A percentile compares a stretch with the other conserved stretches of the same genome.
These are phyloP conservation scores for Isoetes taiwanensis DNA, from an alignment of 75 land plant genomes.

Conservation along the genomic window DNA sequence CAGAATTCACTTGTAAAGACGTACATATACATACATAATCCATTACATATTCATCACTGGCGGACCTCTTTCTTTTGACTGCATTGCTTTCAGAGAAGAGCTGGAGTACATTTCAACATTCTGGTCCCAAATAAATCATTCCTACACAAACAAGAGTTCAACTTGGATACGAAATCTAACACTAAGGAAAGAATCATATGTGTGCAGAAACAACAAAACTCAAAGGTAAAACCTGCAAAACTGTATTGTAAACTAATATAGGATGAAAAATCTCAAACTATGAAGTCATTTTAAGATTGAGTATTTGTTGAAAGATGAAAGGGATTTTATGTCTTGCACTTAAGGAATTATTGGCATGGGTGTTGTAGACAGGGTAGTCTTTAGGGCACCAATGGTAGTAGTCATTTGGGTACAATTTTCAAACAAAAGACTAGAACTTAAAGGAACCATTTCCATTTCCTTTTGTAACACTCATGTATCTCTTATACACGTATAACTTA, in stretches of 20 bases:
- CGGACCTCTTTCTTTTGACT: too few species aligned
- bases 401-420: slow-evolving; percentile 54
- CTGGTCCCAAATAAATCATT: slow-evolving; percentile 32
- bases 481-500: slow-evolving; percentile 33
- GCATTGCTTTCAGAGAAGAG: too few species aligned
- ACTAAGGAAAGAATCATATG: neutral
- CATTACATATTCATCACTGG: too few species aligned
- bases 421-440: slow-evolving; percentile 38
- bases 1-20: too few species aligned
- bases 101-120: slow-evolving; percentile 32
- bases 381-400: slow-evolving; percentile 71
- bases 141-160: slow-evolving; percentile 24
- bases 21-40: too few species aligned
- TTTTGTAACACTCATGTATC: slow-evolving; percentile 39
- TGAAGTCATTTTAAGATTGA: neutral
- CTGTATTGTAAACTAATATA: neutral
- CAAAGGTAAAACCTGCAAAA: too few species aligned
- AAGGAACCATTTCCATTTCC: slow-evolving; percentile 44
- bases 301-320: neutral
- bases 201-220: neutral
- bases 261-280: neutral
- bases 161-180: neutral
- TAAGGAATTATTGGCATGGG: slow-evolving; percentile 31
- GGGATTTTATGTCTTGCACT: slow-evolving; percentile 18
- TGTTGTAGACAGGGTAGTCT: slow-evolving; percentile 60